Conservation (phyloP, 2,329 filamentous ascomycete species). For the Penicillium sp. region DNA sequence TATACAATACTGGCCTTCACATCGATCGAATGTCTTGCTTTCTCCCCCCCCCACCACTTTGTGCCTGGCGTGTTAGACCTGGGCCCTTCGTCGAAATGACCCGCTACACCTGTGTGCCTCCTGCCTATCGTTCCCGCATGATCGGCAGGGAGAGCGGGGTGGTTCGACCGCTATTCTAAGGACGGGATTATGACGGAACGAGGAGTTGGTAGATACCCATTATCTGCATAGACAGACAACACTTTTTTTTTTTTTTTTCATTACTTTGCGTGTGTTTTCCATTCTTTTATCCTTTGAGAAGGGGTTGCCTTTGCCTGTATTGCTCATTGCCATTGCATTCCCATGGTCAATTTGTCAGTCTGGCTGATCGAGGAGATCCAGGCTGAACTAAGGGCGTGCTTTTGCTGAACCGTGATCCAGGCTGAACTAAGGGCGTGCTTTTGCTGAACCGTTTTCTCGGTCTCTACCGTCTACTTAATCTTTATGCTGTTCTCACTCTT, state of each 20-base stretch:
- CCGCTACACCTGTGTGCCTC: slow-evolving; percentile 26
- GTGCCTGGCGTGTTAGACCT: slow-evolving; percentile 33
- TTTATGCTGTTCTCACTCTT: slow-evolving; percentile 6
- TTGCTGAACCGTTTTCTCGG: slow-evolving; percentile 15
- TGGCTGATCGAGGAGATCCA: slow-evolving; percentile 14
- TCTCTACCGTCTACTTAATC: slow-evolving; percentile 19
- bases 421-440: slow-evolving; percentile 13
- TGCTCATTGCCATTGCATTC: slow-evolving; percentile 5
- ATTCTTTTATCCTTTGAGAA: slow-evolving; percentile 12
- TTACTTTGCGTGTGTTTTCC: slow-evolving; percentile 16
- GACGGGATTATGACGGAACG: slow-evolving; percentile 43
- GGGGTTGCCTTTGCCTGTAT: slow-evolving; percentile 2
- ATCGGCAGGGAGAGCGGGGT: slow-evolving; percentile 27
- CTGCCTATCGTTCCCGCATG: slow-evolving; percentile 20
- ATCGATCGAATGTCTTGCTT: slow-evolving; percentile 27
- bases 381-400: slow-evolving; percentile 13
- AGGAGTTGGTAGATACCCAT: slow-evolving; percentile 48
- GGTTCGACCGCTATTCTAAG: slow-evolving; percentile 28
- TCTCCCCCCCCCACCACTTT: slow-evolving; percentile 24
- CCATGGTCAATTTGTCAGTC: slow-evolving; percentile 6
- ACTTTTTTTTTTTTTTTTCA: slow-evolving; percentile 24
- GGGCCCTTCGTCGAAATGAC: slow-evolving; percentile 34
- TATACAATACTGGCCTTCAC: slow-evolving; percentile 20
- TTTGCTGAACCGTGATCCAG: slow-evolving; percentile 13
- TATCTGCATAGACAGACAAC: slow-evolving; percentile 36